A percentile compares a stretch with the other conserved stretches of the same genome.
Evolutionary conservation across 1,284 basidiomycete genomes (phyloP).

Genomic region (Fistulina hepatica): DNA sequence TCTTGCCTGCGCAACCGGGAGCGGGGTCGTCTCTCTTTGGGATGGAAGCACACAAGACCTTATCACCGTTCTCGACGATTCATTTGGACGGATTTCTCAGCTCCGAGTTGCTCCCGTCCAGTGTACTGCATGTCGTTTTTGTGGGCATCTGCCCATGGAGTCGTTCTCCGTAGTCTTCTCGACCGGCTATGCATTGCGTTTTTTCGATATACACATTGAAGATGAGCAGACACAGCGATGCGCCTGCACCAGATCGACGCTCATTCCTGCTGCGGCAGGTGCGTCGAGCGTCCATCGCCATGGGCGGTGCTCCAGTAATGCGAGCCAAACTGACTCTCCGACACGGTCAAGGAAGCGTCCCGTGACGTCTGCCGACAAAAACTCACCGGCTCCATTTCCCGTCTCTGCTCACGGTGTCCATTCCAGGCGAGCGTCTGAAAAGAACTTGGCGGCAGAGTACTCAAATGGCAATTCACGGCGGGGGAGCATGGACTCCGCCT

Average conservation of each 20-base stretch:
- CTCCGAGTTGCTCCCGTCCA: constrained; percentile 42
- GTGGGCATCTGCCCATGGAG: constrained; percentile 55
- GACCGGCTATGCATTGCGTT: constrained; percentile 44
- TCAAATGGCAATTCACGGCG: too few relatives aligned
- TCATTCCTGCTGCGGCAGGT: constrained; percentile 30
- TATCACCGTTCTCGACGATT: constrained; percentile 47
- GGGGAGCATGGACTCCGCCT: too few relatives aligned
- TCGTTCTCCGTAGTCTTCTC: constrained; percentile 53
- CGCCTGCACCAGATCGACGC: constrained; percentile 45
- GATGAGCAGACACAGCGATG: constrained; percentile 48
- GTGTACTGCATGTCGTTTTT: constrained; percentile 47
- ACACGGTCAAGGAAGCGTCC: constrained; percentile 34
- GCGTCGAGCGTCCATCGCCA: constrained; percentile 37
- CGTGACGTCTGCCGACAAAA: not conserved
- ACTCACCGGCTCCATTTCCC: constrained; percentile 52
- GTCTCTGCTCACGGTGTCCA: constrained; percentile 70
- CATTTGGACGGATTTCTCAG: constrained; percentile 40
- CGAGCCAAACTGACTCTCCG: constrained; percentile 35
- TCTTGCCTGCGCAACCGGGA: constrained; percentile 50
- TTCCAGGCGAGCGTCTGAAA: constrained; percentile 58
- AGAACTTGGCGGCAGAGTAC: constrained; percentile 38
- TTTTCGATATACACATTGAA: constrained; percentile 49
- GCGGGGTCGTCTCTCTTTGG: constrained; percentile 63
- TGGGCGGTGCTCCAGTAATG: constrained; percentile 50
- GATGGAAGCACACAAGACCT: constrained; percentile 49